These are phyloP conservation scores for Spizellomyces sp. DNA, from an alignment of 192 early-diverging fungal species.

Conservation along the genomic window DNA sequence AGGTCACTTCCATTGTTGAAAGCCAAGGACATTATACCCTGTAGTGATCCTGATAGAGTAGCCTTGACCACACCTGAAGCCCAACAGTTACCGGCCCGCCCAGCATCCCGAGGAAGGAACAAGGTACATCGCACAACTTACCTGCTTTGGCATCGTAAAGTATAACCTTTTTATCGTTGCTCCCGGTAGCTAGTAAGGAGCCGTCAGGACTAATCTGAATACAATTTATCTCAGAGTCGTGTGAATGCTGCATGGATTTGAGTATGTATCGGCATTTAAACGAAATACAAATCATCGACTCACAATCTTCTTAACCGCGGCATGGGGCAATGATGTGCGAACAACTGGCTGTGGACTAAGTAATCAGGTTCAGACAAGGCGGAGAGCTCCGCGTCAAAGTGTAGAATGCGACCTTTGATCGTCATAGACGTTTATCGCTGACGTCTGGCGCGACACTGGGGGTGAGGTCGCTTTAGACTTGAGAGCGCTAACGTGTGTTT, in stretches of 20 bases:
- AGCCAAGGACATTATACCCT: constrained; percentile 80
- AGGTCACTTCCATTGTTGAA: constrained; percentile 73
- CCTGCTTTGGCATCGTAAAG: constrained; percentile 86
- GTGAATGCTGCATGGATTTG: neutral
- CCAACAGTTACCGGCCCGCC: neutral
- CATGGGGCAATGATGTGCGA: too few species aligned
- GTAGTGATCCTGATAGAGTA: constrained; percentile 79
- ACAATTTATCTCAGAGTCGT: constrained; percentile 73
- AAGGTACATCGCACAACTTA: constrained; percentile 34
- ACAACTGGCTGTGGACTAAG: too few species aligned
- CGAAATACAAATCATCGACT: too few species aligned
- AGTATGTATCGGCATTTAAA: too few species aligned
- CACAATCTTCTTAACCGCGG: too few species aligned
- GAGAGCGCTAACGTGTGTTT: constrained; percentile 25
- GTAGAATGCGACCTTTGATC: too few species aligned
- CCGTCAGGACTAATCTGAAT: constrained; percentile 74
- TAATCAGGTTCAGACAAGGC: too few species aligned
- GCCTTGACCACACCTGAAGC: constrained; percentile 42
- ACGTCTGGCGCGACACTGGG: constrained; percentile 1
- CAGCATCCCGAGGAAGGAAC: neutral
- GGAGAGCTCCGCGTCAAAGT: too few species aligned
- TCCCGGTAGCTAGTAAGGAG: constrained; percentile 78
- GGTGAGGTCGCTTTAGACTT: constrained; percentile 31
- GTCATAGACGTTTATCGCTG: neutral
- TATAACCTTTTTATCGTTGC: constrained; percentile 88